Conservation (phyloP, 1,139 yeast species). For the Geotrichum phurueaensis region DNA sequence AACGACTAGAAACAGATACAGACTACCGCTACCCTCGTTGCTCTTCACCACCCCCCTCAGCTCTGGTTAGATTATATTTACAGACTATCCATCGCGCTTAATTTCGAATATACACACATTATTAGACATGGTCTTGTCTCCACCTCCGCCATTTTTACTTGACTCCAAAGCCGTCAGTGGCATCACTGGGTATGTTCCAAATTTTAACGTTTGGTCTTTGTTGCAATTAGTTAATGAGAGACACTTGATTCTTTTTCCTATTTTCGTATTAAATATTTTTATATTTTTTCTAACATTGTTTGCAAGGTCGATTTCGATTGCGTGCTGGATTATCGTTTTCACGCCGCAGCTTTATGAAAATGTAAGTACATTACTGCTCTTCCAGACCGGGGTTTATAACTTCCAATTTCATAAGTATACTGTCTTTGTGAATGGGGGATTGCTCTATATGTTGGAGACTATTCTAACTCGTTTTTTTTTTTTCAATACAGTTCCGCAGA, state of each 20-base stretch:
- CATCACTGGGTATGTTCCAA: slow-evolving; percentile 52
- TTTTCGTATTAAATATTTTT: no score
- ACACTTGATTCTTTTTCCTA: background rate
- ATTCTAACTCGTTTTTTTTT: background rate
- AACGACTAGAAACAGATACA: background rate
- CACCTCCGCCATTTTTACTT: slow-evolving; percentile 46
- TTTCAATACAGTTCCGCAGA: slow-evolving; percentile 48
- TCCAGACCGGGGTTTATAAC: background rate
- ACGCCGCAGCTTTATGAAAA: slow-evolving; percentile 96
- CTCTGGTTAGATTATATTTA: background rate
- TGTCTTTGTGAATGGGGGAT: background rate
- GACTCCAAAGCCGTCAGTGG: slow-evolving; percentile 82
- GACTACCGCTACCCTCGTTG: background rate
- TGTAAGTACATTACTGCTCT: slow-evolving; percentile 26
- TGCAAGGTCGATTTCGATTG: slow-evolving; percentile 73
- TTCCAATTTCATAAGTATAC: background rate
- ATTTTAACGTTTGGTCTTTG: background rate
- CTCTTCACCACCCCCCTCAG: background rate
- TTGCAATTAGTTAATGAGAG: background rate
- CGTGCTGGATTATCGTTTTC: slow-evolving; percentile 97
- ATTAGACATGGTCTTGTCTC: background rate
- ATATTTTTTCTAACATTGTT: background rate
- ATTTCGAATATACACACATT: background rate
- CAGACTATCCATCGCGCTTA: background rate
- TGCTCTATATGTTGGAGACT: background rate